Base-by-base conservation (phyloP, 345 rosid genomes). In the Triadica sebifera region DNA sequence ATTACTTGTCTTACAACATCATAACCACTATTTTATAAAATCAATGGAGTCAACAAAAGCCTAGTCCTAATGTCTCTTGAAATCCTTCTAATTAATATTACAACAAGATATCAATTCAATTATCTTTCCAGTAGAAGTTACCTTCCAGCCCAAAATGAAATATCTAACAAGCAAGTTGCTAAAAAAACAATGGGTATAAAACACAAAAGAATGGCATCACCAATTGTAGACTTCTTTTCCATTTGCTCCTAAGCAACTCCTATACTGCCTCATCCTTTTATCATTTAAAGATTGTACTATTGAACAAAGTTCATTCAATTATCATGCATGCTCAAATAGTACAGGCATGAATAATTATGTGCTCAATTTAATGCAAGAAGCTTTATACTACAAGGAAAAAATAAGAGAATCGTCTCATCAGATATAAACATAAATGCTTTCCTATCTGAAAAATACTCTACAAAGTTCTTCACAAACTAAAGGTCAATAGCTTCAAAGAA, bases 401-500 rank as follows among this genome's bases (percentile, higher is more conserved):
- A 58, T 17, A 22, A 29, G 29, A 76, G 37, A 47, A 69, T 29
- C 4, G 16, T 8, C 25, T 53, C 58, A n/a, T 63, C 24, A 49
- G 4, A 51, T 63, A 75, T 37, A 67, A 67, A 5, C 22, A 12
- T 6, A 37, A 49, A n/a, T 10, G 10, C 8, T 6, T 10, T 43
- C 10, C 8, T 6, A 4, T 6, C 10, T 43, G 47, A 43, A 43
- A 43, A 43, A 6, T 5, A 43, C 47, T 6, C 10, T 6, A 4
- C 6, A 51, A 51, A 58, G 17, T 58, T 47, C 11, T 29, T 10
- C 46, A 3, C 22, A 15, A 8, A 43, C 8, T 38, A 69, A 57
- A 72, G 12, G 24, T 34, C 34, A 51, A 63, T n/a, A 50, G 55
- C 38, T 20, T 78, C 17, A 52, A 29, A 63, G 34, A 71, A 63